Evolutionary conservation across 1,284 basidiomycete genomes (phyloP).

Genomic region (Ustilago nuda): DNA sequence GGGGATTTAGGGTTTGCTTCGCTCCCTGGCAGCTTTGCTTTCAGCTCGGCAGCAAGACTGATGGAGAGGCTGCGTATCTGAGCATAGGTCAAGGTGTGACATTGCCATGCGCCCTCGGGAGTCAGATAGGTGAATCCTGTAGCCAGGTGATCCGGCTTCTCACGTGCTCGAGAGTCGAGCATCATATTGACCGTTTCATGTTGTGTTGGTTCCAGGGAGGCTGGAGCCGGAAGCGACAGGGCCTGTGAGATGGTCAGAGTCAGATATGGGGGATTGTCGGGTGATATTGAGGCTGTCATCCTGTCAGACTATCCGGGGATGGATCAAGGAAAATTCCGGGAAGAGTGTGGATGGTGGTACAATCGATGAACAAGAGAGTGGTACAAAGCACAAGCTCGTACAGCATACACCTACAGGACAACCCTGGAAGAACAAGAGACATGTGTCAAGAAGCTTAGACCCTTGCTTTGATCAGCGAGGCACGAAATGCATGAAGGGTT

Average conservation of each 20-base stretch:
- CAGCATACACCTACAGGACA: neutral
- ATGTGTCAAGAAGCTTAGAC: constrained; percentile 23
- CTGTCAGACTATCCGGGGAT: neutral
- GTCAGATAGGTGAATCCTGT: constrained; percentile 68
- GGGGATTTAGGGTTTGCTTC: constrained; percentile 16
- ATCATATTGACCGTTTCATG: constrained; percentile 68
- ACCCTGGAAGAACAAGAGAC: constrained; percentile 4
- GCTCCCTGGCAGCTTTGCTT: neutral
- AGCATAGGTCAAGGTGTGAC: constrained; percentile 57
- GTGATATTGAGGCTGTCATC: constrained; percentile 27
- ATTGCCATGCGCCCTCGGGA: constrained; percentile 47
- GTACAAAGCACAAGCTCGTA: neutral
- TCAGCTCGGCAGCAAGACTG: constrained; percentile 22
- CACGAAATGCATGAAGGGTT: constrained; percentile 9
- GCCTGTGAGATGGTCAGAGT: constrained; percentile 49
- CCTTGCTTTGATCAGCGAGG: constrained; percentile 36
- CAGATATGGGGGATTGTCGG: constrained; percentile 39
- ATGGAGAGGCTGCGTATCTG: constrained; percentile 15
- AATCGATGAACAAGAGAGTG: neutral
- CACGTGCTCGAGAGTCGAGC: constrained; percentile 66
- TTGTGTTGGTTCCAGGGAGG: constrained; percentile 64
- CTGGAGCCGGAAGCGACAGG: constrained; percentile 32
- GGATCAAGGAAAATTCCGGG: neutral
- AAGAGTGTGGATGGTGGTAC: neutral
- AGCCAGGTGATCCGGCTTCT: constrained; percentile 65